These are phyloP conservation scores for Pichia sp. DNA, from an alignment of 1,139 yeast genomes.

Conservation along the genomic window DNA sequence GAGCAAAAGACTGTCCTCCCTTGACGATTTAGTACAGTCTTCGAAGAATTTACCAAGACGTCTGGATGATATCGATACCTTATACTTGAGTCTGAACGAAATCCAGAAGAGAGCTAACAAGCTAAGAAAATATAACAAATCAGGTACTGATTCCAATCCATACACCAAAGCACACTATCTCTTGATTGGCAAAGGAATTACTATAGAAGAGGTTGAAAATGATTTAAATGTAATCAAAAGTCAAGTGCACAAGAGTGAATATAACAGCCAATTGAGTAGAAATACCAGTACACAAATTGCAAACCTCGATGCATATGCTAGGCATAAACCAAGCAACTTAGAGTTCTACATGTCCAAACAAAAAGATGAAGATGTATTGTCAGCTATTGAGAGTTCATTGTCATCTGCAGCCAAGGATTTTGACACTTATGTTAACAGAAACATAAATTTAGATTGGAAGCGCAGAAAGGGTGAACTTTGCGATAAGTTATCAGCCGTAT, in stretches of 20 bases:
- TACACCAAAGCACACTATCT: constrained; percentile 88
- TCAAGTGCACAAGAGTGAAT: not conserved
- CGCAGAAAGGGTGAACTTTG: constrained; percentile 69
- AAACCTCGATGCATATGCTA: constrained; percentile 3
- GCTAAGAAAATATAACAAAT: constrained; percentile 45
- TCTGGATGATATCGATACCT: constrained; percentile 62
- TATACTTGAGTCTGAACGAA: constrained; percentile 73
- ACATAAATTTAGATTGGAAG: constrained; percentile 80
- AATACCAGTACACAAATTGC: not conserved
- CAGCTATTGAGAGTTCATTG: constrained; percentile 80
- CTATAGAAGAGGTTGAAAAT: constrained; percentile 67
- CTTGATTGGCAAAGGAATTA: constrained; percentile 84
- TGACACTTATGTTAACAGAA: constrained; percentile 69
- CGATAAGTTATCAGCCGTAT: constrained; percentile 55
- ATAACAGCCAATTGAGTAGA: constrained; percentile 2
- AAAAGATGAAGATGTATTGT: constrained; percentile 77
- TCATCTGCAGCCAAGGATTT: constrained; percentile 76
- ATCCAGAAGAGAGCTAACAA: constrained; percentile 66
- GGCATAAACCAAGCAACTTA: constrained; percentile 32
- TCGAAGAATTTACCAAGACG: constrained; percentile 67
- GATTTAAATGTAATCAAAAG: constrained; percentile 4
- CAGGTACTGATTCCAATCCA: constrained; percentile 35
- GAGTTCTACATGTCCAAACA: constrained; percentile 61
- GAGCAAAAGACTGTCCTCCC: constrained; percentile 14
- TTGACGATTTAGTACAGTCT: constrained; percentile 67